Evolutionary conservation across 139 green algal species (phyloP).

Genomic region (Mychonastes homosphaera): DNA sequence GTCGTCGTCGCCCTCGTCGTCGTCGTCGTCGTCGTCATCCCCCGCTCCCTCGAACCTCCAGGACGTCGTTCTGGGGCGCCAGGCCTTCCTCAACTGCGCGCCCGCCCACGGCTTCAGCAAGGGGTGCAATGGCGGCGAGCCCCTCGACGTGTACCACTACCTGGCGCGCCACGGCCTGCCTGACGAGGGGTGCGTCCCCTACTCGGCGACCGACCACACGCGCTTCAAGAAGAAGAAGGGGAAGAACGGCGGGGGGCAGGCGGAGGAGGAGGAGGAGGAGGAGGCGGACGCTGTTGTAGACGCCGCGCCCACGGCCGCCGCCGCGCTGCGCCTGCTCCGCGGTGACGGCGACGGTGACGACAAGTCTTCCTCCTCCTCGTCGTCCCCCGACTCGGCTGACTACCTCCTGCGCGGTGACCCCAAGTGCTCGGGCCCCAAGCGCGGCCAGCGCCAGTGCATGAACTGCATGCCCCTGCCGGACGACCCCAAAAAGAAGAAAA

Average conservation of each 20-base stretch:
- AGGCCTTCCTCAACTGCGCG: slow-evolving; percentile 42
- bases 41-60: neutral
- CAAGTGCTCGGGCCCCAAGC: neutral
- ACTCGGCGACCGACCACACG: slow-evolving; percentile 27
- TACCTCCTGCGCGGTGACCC: neutral
- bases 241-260: neutral
- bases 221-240: slow-evolving; percentile 10
- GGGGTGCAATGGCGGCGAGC: slow-evolving; percentile 41
- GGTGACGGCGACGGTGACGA: neutral
- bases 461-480: slow-evolving; percentile 38
- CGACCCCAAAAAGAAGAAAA: slow-evolving; percentile 9
- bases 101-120: slow-evolving; percentile 20
- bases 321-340: neutral
- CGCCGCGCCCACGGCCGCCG: neutral
- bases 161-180: slow-evolving; percentile 37
- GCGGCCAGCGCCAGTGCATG: slow-evolving; percentile 14
- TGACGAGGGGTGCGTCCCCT: slow-evolving; percentile 40
- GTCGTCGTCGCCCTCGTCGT: neutral
- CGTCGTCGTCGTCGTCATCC: neutral
- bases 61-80: slow-evolving; percentile 39
- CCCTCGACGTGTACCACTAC: slow-evolving; percentile 31
- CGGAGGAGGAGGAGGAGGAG: too few relatives aligned
- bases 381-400: slow-evolving; percentile 4
- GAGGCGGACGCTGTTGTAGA: too few relatives aligned
- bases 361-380: neutral